Percentiles rank a stretch among this genome's conserved stretches.
Conservation (phyloP, 192 early-diverging fungal species). For the Umbelopsis vinacea region DNA sequence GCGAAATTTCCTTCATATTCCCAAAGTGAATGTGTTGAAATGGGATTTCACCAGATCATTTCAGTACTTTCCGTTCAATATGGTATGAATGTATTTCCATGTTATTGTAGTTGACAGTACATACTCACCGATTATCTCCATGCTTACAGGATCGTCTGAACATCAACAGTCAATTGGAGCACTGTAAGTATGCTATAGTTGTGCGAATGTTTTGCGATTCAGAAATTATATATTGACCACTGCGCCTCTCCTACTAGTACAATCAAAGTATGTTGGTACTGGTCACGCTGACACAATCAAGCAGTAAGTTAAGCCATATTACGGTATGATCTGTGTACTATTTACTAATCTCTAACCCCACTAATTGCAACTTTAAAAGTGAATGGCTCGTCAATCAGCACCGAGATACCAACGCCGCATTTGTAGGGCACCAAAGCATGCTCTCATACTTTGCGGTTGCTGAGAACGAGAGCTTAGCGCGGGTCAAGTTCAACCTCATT, state of each 20-base stretch:
- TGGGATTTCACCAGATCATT: no score
- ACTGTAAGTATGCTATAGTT: constrained; percentile 52
- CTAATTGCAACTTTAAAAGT: constrained; percentile 46
- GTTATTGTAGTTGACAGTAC: no score
- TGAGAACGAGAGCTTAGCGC: constrained; percentile 82
- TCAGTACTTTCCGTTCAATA: no score
- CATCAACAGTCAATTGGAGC: constrained; percentile 81
- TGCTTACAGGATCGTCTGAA: constrained; percentile 62
- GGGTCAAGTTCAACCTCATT: constrained; percentile 74
- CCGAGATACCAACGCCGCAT: constrained; percentile 80
- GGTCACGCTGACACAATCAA: constrained; percentile 92
- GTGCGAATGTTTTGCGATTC: neutral
- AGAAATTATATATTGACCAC: constrained; percentile 8
- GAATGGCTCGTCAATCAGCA: constrained; percentile 89
- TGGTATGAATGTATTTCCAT: no score
- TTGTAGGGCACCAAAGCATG: constrained; percentile 79
- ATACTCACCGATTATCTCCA: neutral
- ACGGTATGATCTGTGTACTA: constrained; percentile 5
- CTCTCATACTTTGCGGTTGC: constrained; percentile 82
- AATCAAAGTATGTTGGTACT: constrained; percentile 88
- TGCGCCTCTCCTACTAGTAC: constrained; percentile 49
- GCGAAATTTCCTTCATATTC: no score
- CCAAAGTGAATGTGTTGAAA: no score
- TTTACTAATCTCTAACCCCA: neutral
- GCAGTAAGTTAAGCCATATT: constrained; percentile 58